Evolutionary conservation across 2,329 filamentous ascomycete genomes (phyloP).

Genomic region (Ambrosiella cleistominuta): DNA sequence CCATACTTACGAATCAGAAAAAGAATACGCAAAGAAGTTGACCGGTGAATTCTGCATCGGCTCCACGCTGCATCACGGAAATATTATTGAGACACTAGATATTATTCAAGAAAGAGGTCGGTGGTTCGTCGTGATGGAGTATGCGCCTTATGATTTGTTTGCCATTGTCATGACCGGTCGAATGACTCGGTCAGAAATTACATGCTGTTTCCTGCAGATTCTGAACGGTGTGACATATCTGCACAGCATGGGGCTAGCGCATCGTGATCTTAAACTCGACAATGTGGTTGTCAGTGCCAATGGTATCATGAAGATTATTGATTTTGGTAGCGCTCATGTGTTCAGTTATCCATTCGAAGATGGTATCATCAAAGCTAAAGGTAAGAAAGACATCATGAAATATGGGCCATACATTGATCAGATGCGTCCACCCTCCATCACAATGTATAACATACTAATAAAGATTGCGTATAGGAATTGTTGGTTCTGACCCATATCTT

Average conservation of each 20-base stretch:
- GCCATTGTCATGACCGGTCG: conserved; percentile 98
- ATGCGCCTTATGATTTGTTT: conserved; percentile 87
- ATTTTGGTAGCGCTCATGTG: conserved; percentile 93
- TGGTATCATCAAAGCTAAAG: conserved; percentile 62
- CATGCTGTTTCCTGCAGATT: conserved; percentile 85
- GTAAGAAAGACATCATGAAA: conserved; percentile 30
- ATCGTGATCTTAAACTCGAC: conserved; percentile 89
- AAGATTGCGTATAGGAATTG: conserved; percentile 29
- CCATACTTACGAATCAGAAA: conserved; percentile 83
- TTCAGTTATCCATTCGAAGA: conserved; percentile 96
- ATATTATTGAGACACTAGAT: conserved; percentile 95
- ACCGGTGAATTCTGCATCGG: conserved; percentile 97
- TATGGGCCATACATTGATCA: too few species aligned
- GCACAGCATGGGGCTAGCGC: conserved; percentile 85
- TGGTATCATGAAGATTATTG: conserved; percentile 98
- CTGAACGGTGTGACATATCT: conserved; percentile 86
- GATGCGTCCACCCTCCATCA: neutral
- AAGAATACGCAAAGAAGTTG: conserved; percentile 94
- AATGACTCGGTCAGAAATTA: conserved; percentile 82
- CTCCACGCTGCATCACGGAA: conserved; percentile 89
- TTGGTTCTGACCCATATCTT: conserved; percentile 84
- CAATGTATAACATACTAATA: conserved; percentile 12
- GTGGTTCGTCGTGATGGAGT: conserved; percentile 99
- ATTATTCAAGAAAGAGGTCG: conserved; percentile 85
- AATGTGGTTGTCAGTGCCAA: conserved; percentile 94